A percentile compares a stretch with the other conserved stretches of the same genome.
Evolutionary conservation across 768 basidiomycete genomes (phyloP).

Genomic region (Obba rivulosa): DNA sequence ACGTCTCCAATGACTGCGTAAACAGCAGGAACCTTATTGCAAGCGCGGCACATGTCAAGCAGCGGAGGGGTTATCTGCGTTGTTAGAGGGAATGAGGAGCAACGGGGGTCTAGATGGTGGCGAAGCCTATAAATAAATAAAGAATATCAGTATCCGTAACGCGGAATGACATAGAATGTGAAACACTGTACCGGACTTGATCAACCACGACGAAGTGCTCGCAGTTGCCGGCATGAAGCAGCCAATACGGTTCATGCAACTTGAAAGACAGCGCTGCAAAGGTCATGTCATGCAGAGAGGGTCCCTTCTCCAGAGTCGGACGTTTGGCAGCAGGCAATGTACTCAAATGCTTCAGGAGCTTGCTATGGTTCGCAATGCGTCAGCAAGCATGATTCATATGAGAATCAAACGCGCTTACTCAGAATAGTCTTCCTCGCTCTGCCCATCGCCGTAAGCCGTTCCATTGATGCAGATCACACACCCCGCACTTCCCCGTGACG

Average conservation of each 20-base stretch:
- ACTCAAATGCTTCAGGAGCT: slow-evolving; percentile 37
- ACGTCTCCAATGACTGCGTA: slow-evolving; percentile 66
- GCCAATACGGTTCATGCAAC: slow-evolving; percentile 74
- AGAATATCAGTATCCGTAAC: no score
- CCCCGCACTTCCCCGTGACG: slow-evolving; percentile 20
- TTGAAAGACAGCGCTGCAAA: slow-evolving; percentile 54
- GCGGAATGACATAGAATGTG: neutral
- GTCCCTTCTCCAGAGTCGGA: slow-evolving; percentile 31
- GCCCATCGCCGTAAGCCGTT: slow-evolving; percentile 51
- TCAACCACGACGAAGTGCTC: slow-evolving; percentile 75
- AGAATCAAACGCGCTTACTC: slow-evolving; percentile 35
- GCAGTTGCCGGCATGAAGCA: slow-evolving; percentile 76
- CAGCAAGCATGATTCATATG: neutral
- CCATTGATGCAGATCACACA: slow-evolving; percentile 61
- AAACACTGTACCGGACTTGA: slow-evolving; percentile 59
- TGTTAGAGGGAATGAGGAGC: slow-evolving; percentile 60
- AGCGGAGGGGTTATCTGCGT: slow-evolving; percentile 58
- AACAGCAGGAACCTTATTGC: slow-evolving; percentile 64
- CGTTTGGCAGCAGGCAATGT: slow-evolving; percentile 24
- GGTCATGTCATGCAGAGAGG: slow-evolving; percentile 39
- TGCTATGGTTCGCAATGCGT: slow-evolving; percentile 29
- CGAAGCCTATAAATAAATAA: slow-evolving; percentile 39
- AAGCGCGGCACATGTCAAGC: slow-evolving; percentile 62
- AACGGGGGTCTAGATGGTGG: slow-evolving; percentile 51
- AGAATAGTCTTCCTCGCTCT: slow-evolving; percentile 48